A percentile compares a stretch with the other conserved stretches of the same genome.
These are phyloP conservation scores for Apostasia shenzhenica DNA, from an alignment of 106 monocot species.

Conservation along the genomic window DNA sequence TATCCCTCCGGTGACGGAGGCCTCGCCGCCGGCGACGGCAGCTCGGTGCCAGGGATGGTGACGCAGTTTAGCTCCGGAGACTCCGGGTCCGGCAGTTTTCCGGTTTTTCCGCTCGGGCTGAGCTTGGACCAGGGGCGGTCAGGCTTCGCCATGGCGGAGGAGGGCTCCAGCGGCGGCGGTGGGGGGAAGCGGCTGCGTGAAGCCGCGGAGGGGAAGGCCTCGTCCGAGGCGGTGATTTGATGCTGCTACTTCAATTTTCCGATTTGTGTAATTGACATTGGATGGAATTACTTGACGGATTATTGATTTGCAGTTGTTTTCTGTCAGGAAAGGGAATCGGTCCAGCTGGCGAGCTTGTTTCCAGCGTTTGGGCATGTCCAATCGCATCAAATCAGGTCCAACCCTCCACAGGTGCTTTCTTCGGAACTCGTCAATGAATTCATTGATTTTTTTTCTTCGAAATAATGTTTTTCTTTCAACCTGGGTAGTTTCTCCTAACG, in stretches of 20 bases:
- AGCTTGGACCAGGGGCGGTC: conserved; percentile 46
- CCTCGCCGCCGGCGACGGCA: conserved; percentile 3
- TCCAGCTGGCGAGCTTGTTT: conserved; percentile 53
- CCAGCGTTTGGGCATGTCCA: conserved; percentile 60
- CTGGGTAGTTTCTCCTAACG: neutral
- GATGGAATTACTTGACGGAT: neutral
- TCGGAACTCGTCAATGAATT: neutral
- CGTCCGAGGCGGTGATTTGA: conserved; percentile 7
- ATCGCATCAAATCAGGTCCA: conserved; percentile 53
- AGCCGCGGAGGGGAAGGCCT: neutral
- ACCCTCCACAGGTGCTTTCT: conserved; percentile 24
- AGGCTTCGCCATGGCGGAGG: conserved; percentile 2
- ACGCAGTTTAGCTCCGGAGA: conserved; percentile 5
- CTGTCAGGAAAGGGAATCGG: conserved; percentile 8
- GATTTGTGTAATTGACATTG: too few relatives aligned
- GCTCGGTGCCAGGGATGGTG: conserved; percentile 5
- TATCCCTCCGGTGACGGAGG: neutral
- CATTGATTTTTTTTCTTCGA: neutral
- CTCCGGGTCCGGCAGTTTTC: conserved; percentile 14
- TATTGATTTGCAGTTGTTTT: neutral
- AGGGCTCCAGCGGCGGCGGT: conserved; percentile 2
- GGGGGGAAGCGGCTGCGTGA: conserved; percentile 3
- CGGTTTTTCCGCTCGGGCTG: conserved; percentile 61
- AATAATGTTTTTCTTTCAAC: too few relatives aligned
- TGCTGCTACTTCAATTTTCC: neutral